phyloP scores from a whole-genome alignment of 768 basidiomycete genomes.

The Leccinum fibrillosum region DNA sequence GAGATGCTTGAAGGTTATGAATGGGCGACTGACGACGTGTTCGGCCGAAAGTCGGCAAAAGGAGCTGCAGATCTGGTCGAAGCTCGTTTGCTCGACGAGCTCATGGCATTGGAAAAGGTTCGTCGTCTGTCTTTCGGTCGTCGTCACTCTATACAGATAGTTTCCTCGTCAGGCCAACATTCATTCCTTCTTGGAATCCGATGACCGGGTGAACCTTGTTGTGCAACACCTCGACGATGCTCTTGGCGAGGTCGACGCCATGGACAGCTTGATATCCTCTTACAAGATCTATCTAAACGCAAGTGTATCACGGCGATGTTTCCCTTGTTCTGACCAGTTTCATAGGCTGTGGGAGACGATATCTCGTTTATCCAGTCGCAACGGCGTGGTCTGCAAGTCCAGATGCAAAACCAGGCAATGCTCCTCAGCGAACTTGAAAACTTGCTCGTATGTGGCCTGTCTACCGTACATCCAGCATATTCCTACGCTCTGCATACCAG shows the following conservation, averaged over 20 bases:
- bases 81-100: constrained; percentile 81
- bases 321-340: constrained; percentile 11
- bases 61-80: constrained; percentile 91
- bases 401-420: constrained; percentile 91
- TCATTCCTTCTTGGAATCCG: constrained; percentile 94
- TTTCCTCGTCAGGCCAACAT: constrained; percentile 68
- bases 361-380: constrained; percentile 95
- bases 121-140: constrained; percentile 7
- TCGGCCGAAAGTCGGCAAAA: constrained; percentile 58
- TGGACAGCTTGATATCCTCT: constrained; percentile 85
- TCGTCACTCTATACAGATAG: constrained; percentile 1
- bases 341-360: constrained; percentile 89
- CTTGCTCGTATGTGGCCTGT: constrained; percentile 56
- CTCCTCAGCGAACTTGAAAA: constrained; percentile 84
- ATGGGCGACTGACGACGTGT: constrained; percentile 84
- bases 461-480: not conserved
- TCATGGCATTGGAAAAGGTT: constrained; percentile 93
- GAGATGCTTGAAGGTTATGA: constrained; percentile 99
- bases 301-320: constrained; percentile 27
- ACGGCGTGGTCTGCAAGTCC: constrained; percentile 94
- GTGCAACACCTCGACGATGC: constrained; percentile 89
- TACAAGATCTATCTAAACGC: constrained; percentile 98
- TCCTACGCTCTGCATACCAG: constrained; percentile 37
- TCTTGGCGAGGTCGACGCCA: constrained; percentile 80
- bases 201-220: constrained; percentile 85